Conservation (phyloP, 1,139 yeast species). For the Sporopachydermia cereana region DNA sequence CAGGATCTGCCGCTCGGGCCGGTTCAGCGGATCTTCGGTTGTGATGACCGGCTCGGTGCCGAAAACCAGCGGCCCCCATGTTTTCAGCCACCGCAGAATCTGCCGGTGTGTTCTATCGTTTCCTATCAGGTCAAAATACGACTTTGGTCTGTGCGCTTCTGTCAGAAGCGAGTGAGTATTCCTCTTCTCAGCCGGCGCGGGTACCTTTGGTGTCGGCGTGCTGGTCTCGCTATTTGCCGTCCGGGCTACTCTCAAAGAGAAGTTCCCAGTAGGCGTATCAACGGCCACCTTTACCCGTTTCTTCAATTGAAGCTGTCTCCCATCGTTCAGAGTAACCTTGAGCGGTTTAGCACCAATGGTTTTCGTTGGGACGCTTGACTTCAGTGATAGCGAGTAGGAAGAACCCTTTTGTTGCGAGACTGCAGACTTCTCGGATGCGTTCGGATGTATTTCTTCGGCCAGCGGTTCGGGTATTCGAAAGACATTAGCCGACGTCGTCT, state of each 20-base stretch:
- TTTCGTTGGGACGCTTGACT: background rate
- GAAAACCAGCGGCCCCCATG: constrained; percentile 68
- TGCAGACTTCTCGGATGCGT: background rate
- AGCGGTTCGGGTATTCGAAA: background rate
- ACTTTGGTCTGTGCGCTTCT: constrained; percentile 74
- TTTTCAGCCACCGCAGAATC: constrained; percentile 67
- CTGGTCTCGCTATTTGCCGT: background rate
- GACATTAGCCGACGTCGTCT: background rate
- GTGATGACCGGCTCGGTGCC: constrained; percentile 22
- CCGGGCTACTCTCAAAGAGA: background rate
- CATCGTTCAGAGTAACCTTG: background rate
- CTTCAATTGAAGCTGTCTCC: background rate
- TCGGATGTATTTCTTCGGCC: background rate
- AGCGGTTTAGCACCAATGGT: background rate
- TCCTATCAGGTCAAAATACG: constrained; percentile 65
- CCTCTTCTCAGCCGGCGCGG: background rate
- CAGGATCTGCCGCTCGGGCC: constrained; percentile 64
- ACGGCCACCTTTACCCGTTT: background rate
- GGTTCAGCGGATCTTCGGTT: constrained; percentile 41
- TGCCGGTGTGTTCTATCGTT: constrained; percentile 68
- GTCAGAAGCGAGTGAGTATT: constrained; percentile 37
- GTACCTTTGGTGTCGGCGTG: background rate
- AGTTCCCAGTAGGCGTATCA: background rate
- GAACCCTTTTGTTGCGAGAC: background rate
- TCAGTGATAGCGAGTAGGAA: background rate